Evolutionary conservation across 202 grass and related monocot species (phyloP).

Genomic region (Hordeum pubiflorum): DNA sequence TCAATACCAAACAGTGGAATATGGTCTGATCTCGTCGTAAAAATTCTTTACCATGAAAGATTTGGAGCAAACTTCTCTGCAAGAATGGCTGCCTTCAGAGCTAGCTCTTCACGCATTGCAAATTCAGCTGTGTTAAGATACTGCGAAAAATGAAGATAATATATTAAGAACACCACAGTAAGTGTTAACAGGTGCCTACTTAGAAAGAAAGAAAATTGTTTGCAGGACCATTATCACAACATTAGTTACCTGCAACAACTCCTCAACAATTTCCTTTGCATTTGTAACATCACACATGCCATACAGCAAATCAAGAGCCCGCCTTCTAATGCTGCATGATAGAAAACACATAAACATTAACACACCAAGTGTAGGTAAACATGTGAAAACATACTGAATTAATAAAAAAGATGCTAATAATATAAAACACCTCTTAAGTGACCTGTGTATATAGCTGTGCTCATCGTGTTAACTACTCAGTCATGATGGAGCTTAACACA

Average conservation of each 20-base stretch:
- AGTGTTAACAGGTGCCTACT: not conserved
- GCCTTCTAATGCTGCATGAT: conserved; percentile 84
- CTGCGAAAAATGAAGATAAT: conserved; percentile 35
- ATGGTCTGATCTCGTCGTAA: not conserved
- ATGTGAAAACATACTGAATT: not conserved
- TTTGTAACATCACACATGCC: conserved; percentile 99
- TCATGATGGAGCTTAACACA: not conserved
- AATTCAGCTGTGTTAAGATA: conserved; percentile 99
- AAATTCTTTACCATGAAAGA: conserved; percentile 76
- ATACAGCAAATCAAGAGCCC: conserved; percentile 97
- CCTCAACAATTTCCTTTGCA: conserved; percentile 97
- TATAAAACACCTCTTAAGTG: not conserved
- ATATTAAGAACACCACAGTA: conserved; percentile 4
- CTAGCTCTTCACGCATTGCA: conserved; percentile 91
- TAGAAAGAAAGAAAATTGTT: not conserved
- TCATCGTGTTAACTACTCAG: not conserved
- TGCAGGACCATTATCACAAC: not conserved
- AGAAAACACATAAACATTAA: conserved; percentile 24
- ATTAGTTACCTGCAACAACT: conserved; percentile 84
- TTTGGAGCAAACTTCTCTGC: conserved; percentile 99
- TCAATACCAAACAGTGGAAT: not conserved
- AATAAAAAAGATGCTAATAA: conserved; percentile 4
- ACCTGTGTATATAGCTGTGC: not conserved
- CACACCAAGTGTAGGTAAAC: not conserved
- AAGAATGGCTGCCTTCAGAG: conserved; percentile 93